Percentiles rank a stretch among this genome's conserved stretches.
Evolutionary conservation across 2,329 filamentous ascomycete species (phyloP).

Genomic region (Sporothrix mexicana): DNA sequence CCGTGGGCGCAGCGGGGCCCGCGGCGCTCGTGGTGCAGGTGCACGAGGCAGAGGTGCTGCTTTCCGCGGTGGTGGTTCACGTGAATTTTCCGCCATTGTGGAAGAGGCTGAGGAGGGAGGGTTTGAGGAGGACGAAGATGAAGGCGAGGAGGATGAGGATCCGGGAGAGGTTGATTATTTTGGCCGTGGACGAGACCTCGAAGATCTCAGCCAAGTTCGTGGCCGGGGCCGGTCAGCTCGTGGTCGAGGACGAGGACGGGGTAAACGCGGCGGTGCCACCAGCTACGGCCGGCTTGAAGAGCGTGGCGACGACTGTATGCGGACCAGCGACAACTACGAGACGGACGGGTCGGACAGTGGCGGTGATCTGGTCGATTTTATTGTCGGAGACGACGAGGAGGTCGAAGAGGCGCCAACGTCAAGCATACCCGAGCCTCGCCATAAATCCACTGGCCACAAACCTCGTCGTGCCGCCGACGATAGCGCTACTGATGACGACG

Average conservation of each 20-base stretch:
- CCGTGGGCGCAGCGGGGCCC: conserved; percentile 11
- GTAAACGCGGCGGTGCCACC: conserved; percentile 17
- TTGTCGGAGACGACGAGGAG: conserved; percentile 57
- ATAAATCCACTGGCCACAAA: not conserved
- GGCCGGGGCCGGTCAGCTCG: conserved; percentile 27
- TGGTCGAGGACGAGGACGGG: conserved; percentile 35
- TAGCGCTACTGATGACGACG: not conserved
- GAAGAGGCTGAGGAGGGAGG: conserved; percentile 34
- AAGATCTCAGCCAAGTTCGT: conserved; percentile 15
- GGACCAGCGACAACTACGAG: conserved; percentile 55
- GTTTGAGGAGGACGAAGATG: conserved; percentile 22
- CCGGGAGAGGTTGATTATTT: conserved; percentile 32
- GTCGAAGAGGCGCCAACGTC: conserved; percentile 25
- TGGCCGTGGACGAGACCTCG: conserved; percentile 28
- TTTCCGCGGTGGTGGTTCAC: not conserved
- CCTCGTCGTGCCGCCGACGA: not conserved
- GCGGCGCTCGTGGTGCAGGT: not conserved
- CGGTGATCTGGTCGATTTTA: conserved; percentile 60
- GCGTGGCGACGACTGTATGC: conserved; percentile 58
- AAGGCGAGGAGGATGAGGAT: conserved; percentile 17
- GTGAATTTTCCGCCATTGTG: not conserved
- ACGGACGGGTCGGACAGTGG: conserved; percentile 56
- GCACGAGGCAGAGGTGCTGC: not conserved
- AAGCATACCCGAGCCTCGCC: conserved; percentile 6
- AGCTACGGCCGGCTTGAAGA: conserved; percentile 47